Conservation (phyloP, 345 rosid species). For the Corymbia maculata region DNA sequence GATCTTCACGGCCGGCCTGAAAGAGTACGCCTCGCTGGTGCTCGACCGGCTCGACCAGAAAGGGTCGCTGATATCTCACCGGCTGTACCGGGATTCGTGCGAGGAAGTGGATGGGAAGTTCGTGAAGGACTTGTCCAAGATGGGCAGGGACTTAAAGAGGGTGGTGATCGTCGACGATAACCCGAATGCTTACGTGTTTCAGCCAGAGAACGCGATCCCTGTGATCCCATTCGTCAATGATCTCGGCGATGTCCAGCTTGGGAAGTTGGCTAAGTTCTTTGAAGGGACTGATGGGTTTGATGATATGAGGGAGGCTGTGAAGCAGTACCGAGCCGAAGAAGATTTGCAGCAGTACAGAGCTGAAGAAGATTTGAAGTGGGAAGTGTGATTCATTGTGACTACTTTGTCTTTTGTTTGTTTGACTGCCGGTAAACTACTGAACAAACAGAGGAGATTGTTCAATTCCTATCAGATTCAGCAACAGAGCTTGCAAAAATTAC, state of each 20-base stretch:
- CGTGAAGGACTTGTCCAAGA: constrained; percentile 64
- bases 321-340: constrained; percentile 11
- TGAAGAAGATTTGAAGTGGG: background rate
- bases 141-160: constrained; percentile 51
- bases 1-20: constrained; percentile 85
- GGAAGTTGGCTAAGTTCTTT: constrained; percentile 46
- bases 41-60: constrained; percentile 52
- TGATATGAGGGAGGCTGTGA: constrained; percentile 74
- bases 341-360: constrained; percentile 12
- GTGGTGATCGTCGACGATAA: constrained; percentile 83
- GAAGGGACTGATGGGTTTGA: constrained; percentile 34
- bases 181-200: constrained; percentile 57
- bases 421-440: background rate
- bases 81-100: constrained; percentile 71
- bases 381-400: background rate
- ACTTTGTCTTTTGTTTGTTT: background rate
- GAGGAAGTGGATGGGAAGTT: constrained; percentile 54
- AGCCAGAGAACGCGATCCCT: constrained; percentile 79
- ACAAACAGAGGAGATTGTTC: background rate
- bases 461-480: background rate
- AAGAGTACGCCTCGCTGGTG: constrained; percentile 67
- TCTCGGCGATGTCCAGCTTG: constrained; percentile 38
- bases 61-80: constrained; percentile 48
- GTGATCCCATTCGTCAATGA: constrained; percentile 57
- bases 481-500: background rate